Base-by-base conservation (phyloP, 352 stramenopile genomes). In the Bremia lactucae region DNA sequence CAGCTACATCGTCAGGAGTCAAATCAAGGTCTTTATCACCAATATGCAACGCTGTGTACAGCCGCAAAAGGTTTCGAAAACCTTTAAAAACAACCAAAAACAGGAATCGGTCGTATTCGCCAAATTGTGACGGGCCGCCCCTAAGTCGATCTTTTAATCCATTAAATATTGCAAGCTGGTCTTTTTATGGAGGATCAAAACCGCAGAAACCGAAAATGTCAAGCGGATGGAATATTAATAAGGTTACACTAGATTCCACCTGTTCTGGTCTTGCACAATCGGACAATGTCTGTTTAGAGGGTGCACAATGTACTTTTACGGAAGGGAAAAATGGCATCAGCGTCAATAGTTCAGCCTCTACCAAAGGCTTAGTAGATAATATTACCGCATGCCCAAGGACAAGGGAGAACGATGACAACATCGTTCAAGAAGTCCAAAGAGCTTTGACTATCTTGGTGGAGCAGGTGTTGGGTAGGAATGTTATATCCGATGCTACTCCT, bases 41-140 rank as follows among this genome's bases (percentile, higher is more conserved):
- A 16, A 13, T 33, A 29, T 52, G 25, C 36, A 36, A 20, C 10
- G 31, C 35, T 26, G 20, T 44, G 9, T 49, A 23, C n/a, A 37
- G 41, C 31, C 58, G 58, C 15, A 66, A 66, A 58, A 29, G 55
- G 13, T 59, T 55, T 36, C 62, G 62, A 16, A 72, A 72, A 33
- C 62, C 62, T 4, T 35, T 28, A 5, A 58, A 52, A 49, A 65
- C 62, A 7, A 60, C 29, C 21, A 68, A 64, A 26, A 56, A 61
- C 6, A 53, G 26, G 15, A 52, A 52, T 36, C 36, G 52, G 15
- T 53, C 48, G 20, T 15, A 20, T 28, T 67, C 58, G 2, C 48
- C 58, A 31, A 23, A 14, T 6, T 46, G 52, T 5, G 57, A 58
- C 13, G 39, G 47, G 4, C 26, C 33, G 33, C 52, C 44, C 9